Percentiles rank a stretch among this genome's conserved stretches.
These are phyloP conservation scores for Penicillium sp. DNA, from an alignment of 2,329 filamentous ascomycete genomes.

Conservation along the genomic window DNA sequence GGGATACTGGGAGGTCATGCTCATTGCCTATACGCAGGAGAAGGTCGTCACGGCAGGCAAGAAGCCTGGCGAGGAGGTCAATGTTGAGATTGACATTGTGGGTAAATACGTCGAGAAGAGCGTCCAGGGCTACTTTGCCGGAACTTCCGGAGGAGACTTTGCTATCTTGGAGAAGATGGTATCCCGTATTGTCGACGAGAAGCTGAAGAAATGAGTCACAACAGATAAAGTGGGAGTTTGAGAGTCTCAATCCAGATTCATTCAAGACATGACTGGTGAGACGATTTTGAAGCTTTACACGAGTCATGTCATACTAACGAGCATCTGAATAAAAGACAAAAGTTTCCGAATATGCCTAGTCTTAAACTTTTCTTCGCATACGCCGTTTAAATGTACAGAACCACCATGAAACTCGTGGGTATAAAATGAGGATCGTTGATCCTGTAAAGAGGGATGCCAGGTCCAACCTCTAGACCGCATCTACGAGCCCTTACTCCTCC, in stretches of 20 bases:
- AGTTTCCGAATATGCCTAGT: conserved; percentile 7
- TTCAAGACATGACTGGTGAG: neutral
- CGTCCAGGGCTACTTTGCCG: conserved; percentile 73
- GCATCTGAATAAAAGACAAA: conserved; percentile 13
- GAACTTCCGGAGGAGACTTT: conserved; percentile 42
- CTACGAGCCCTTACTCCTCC: conserved; percentile 40
- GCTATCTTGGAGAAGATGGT: conserved; percentile 73
- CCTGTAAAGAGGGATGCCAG: neutral
- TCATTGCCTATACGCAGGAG: conserved; percentile 95
- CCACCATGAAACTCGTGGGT: conserved; percentile 23
- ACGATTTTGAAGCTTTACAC: neutral
- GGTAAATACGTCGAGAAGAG: conserved; percentile 73
- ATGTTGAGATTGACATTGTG: conserved; percentile 89
- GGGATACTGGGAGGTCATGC: conserved; percentile 94
- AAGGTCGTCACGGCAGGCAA: conserved; percentile 83
- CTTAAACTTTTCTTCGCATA: conserved; percentile 18
- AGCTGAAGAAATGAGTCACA: conserved; percentile 51
- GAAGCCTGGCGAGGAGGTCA: conserved; percentile 77
- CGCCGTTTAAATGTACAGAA: conserved; percentile 26
- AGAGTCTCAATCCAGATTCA: neutral
- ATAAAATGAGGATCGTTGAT: conserved; percentile 18
- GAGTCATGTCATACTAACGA: conserved; percentile 16
- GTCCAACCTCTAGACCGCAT: neutral
- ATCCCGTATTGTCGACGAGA: conserved; percentile 73
- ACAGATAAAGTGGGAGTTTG: neutral